These are phyloP conservation scores for Plasmodium adleri DNA, from an alignment of 169 alveolate species.

Conservation along the genomic window DNA sequence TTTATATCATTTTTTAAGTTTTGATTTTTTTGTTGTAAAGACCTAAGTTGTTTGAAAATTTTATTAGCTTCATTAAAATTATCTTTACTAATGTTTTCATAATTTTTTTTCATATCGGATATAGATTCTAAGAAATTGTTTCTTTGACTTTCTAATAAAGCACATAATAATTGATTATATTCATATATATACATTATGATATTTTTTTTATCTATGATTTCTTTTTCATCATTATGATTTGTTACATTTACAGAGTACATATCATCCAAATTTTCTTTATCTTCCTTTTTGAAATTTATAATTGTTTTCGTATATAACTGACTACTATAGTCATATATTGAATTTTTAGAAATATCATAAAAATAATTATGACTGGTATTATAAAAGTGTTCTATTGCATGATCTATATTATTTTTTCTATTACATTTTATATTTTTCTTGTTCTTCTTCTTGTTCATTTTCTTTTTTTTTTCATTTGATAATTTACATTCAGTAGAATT, in stretches of 20 bases:
- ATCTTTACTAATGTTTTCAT: conserved; percentile 31
- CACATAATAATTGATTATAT: conserved; percentile 58
- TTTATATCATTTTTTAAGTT: conserved; percentile 27
- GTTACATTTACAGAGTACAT: conserved; percentile 39
- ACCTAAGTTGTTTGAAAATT: conserved; percentile 18
- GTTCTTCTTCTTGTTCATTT: neutral
- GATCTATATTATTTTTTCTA: conserved; percentile 30
- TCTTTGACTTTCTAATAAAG: conserved; percentile 63
- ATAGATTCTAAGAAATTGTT: conserved; percentile 42
- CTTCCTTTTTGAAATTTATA: conserved; percentile 60
- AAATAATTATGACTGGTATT: conserved; percentile 53
- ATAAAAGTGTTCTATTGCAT: conserved; percentile 51
- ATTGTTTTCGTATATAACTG: conserved; percentile 45
- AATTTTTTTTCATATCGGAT: conserved; percentile 35
- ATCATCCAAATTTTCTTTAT: conserved; percentile 29
- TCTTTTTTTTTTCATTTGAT: neutral
- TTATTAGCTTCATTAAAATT: conserved; percentile 39
- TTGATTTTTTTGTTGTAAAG: conserved; percentile 42
- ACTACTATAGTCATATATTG: conserved; percentile 66
- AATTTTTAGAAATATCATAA: conserved; percentile 53
- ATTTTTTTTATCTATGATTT: conserved; percentile 43
- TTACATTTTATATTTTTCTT: neutral
- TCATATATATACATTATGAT: conserved; percentile 59
- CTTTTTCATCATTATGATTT: conserved; percentile 12
- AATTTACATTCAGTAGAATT: neutral